These are phyloP conservation scores for Cladosporium sp. DNA, from an alignment of 2,329 filamentous ascomycete genomes.

Conservation along the genomic window DNA sequence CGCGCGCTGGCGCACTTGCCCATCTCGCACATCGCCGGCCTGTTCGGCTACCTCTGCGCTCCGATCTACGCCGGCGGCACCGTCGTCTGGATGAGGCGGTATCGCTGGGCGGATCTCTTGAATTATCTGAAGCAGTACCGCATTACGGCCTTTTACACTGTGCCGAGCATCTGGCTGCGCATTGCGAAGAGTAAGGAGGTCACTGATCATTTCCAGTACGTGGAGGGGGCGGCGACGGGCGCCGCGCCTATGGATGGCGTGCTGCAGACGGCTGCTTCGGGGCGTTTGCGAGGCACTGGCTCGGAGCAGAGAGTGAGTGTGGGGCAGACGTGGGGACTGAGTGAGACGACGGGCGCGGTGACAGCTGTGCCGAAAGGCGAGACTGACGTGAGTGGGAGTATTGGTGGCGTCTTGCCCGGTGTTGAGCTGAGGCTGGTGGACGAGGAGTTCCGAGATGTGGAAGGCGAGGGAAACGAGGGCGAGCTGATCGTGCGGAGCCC, in stretches of 20 bases:
- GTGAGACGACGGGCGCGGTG: conserved; percentile 29
- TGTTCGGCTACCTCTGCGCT: conserved; percentile 35
- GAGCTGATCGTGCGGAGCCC: conserved; percentile 66
- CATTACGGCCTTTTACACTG: conserved; percentile 36
- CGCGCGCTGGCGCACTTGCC: conserved; percentile 61
- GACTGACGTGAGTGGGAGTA: conserved; percentile 29
- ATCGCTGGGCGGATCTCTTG: conserved; percentile 31
- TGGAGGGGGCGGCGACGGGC: conserved; percentile 33
- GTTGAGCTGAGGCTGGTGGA: conserved; percentile 37
- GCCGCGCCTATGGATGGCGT: conserved; percentile 34
- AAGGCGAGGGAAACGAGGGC: conserved; percentile 59
- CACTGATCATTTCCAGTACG: conserved; percentile 26
- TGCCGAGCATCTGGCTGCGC: conserved; percentile 34
- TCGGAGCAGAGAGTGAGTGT: conserved; percentile 26
- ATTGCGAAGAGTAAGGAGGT: conserved; percentile 34
- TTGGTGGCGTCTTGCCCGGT: conserved; percentile 33
- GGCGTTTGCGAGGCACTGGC: conserved; percentile 17
- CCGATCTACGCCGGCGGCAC: conserved; percentile 30
- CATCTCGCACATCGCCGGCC: conserved; percentile 83
- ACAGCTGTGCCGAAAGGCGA: conserved; percentile 32
- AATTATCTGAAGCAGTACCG: conserved; percentile 30
- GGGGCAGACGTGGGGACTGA: conserved; percentile 34
- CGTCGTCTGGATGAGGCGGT: conserved; percentile 36
- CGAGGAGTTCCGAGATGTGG: conserved; percentile 38
- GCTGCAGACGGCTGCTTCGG: conserved; percentile 35